These are phyloP conservation scores for Aspergillus glaucus DNA, from an alignment of 2,329 filamentous ascomycete species.

Conservation along the genomic window DNA sequence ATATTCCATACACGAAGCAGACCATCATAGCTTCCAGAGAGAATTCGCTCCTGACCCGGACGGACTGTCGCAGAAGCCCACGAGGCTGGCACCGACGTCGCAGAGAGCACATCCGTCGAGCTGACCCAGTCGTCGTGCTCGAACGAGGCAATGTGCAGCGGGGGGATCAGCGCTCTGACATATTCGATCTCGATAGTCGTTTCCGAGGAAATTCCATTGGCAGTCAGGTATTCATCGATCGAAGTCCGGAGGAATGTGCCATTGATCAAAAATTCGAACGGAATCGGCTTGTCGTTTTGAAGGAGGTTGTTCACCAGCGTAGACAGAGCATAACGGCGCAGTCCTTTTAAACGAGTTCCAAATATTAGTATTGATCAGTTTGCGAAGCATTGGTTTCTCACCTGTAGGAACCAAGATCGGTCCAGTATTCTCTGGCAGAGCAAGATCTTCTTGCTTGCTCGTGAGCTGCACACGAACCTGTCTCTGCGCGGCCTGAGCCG, in stretches of 20 bases:
- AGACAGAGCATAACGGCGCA: constrained; percentile 55
- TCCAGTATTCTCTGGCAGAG: constrained; percentile 48
- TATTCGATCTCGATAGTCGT: constrained; percentile 85
- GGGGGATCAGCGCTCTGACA: constrained; percentile 83
- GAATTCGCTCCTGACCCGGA: constrained; percentile 61
- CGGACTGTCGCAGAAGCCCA: constrained; percentile 48
- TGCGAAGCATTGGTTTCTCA: constrained; percentile 16
- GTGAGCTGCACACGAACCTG: constrained; percentile 52
- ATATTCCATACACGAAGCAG: constrained; percentile 83
- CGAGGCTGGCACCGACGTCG: constrained; percentile 53
- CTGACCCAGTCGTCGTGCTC: constrained; percentile 98
- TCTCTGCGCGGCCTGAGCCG: constrained; percentile 26
- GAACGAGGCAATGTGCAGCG: constrained; percentile 82
- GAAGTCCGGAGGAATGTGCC: constrained; percentile 84
- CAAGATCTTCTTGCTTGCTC: constrained; percentile 48
- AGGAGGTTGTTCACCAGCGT: constrained; percentile 59
- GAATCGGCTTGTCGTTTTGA: constrained; percentile 46
- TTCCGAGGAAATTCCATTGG: constrained; percentile 83
- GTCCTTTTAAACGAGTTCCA: constrained; percentile 28
- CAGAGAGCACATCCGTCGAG: constrained; percentile 72
- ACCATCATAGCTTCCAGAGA: constrained; percentile 94
- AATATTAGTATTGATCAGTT: constrained; percentile 8
- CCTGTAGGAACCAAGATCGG: constrained; percentile 54
- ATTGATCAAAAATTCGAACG: constrained; percentile 88
- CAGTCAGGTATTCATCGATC: constrained; percentile 81